Conservation (phyloP, 2,329 filamentous ascomycete genomes). For the Dendrostoma leiphaemia region DNA sequence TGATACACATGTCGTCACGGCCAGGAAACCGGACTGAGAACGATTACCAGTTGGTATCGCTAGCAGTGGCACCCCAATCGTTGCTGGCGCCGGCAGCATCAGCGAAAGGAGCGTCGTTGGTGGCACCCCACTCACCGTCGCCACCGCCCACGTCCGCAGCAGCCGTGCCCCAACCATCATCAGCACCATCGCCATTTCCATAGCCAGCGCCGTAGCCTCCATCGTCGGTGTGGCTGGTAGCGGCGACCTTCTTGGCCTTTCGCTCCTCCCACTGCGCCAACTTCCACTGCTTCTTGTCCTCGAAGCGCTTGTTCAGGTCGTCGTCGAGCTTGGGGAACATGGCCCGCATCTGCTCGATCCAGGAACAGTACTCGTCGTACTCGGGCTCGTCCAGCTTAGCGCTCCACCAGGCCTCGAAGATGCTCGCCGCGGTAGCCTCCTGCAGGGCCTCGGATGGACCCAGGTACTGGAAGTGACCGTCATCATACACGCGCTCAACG, state of each 20-base stretch:
- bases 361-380: conserved; percentile 10
- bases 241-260: not conserved
- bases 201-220: not conserved
- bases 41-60: not conserved
- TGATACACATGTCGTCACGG: too few relatives aligned
- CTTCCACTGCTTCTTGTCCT: conserved; percentile 17
- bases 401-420: conserved; percentile 18
- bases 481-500: conserved; percentile 11
- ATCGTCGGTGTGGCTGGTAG: not conserved
- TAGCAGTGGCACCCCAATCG: too few relatives aligned
- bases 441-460: conserved; percentile 2
- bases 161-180: conserved; percentile 7
- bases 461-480: not conserved
- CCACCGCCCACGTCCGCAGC: not conserved
- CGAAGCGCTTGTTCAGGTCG: conserved; percentile 14
- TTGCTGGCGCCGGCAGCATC: too few relatives aligned
- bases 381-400: conserved; percentile 11
- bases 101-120: not conserved
- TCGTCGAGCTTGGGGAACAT: conserved; percentile 13
- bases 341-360: conserved; percentile 15
- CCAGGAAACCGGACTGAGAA: too few relatives aligned
- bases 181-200: not conserved
- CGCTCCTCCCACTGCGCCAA: conserved; percentile 8
- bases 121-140: not conserved
- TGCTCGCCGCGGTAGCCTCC: conserved; percentile 15